A percentile compares a stretch with the other conserved stretches of the same genome.
Conservation (phyloP, 495 filamentous ascomycete species). For the Xylaria nigripes region DNA sequence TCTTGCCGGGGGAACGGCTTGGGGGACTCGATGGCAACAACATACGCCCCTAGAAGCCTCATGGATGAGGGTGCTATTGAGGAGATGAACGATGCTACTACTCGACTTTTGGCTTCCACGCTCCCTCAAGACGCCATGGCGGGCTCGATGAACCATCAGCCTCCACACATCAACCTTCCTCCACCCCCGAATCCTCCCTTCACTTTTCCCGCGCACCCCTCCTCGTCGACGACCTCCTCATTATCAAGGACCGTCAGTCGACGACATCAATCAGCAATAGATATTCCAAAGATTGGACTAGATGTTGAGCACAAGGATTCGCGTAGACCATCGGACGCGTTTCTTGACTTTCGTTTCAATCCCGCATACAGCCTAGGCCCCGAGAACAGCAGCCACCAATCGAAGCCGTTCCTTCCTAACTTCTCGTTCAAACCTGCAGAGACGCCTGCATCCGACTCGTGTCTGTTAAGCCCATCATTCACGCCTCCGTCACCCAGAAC, state of each 20-base stretch:
- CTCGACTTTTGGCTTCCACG: constrained; percentile 14
- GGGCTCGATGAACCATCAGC: constrained; percentile 17
- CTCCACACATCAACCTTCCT: constrained; percentile 38
- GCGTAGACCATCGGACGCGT: constrained; percentile 32
- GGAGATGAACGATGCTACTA: constrained; percentile 22
- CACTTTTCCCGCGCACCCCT: constrained; percentile 52
- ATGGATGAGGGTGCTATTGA: constrained; percentile 24
- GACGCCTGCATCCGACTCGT: constrained; percentile 18
- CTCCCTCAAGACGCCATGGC: constrained; percentile 14
- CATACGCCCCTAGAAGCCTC: constrained; percentile 30
- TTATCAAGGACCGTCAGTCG: constrained; percentile 38
- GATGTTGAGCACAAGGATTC: constrained; percentile 13
- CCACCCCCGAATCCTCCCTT: constrained; percentile 63
- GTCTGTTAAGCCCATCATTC: constrained; percentile 36
- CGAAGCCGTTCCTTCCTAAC: constrained; percentile 26
- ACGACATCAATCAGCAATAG: constrained; percentile 41
- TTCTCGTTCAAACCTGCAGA: constrained; percentile 32
- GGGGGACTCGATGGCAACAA: constrained; percentile 37
- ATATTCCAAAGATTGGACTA: constrained; percentile 21
- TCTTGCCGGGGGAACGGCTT: constrained; percentile 42
- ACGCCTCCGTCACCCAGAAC: constrained; percentile 38
- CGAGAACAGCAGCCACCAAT: constrained; percentile 9
- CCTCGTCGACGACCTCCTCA: constrained; percentile 40
- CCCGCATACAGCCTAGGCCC: constrained; percentile 36
- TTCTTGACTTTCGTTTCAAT: constrained; percentile 61